These are phyloP conservation scores for Luzula sylvatica DNA, from an alignment of 176 grass and related monocot species.

Conservation along the genomic window DNA sequence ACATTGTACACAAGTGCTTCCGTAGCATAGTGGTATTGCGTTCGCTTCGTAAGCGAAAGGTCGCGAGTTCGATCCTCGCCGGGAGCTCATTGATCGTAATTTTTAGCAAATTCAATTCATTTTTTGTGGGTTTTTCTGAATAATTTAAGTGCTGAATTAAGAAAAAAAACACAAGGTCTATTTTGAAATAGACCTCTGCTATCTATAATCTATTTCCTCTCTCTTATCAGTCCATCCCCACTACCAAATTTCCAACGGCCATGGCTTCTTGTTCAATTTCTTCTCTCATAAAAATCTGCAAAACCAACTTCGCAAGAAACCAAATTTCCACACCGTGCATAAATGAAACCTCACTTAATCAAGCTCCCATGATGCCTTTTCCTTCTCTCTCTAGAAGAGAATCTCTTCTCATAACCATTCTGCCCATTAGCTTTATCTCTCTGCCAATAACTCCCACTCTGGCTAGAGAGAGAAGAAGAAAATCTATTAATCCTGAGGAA, in stretches of 20 bases:
- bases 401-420: conserved; percentile 5
- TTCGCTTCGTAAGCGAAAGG: conserved; percentile 86
- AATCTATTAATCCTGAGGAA: conserved; percentile 27
- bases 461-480: conserved; percentile 33
- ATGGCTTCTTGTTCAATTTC: conserved; percentile 12
- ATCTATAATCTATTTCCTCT: too few relatives aligned
- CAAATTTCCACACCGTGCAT: background rate
- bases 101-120: too few relatives aligned
- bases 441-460: conserved; percentile 11
- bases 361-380: background rate
- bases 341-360: background rate
- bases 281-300: background rate
- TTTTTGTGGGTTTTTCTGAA: too few relatives aligned
- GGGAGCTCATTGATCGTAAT: too few relatives aligned
- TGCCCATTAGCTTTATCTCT: conserved; percentile 5
- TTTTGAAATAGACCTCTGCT: too few relatives aligned
- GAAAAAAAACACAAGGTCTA: too few relatives aligned
- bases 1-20: too few relatives aligned
- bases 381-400: conserved; percentile 20
- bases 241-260: background rate
- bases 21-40: conserved; percentile 82
- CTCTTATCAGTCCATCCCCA: too few relatives aligned
- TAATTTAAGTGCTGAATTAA: too few relatives aligned
- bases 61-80: conserved; percentile 79
- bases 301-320: background rate